phyloP scores from a whole-genome alignment of 73 alveolate species.

The Diophrys appendiculata region DNA sequence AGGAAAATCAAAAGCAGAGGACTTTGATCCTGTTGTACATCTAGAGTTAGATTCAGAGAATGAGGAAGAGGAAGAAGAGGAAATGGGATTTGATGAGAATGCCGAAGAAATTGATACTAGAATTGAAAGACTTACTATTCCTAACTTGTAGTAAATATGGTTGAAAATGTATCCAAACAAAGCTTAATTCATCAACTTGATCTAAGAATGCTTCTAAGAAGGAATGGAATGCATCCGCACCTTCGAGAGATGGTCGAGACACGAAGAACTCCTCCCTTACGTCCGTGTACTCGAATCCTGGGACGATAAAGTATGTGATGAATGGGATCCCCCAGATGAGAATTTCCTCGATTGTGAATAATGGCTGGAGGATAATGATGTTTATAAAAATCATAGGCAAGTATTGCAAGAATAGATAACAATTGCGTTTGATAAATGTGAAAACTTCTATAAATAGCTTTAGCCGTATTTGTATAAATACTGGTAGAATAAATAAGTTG shows the following conservation, averaged over 20 bases:
- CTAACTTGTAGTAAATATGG: constrained; percentile 43
- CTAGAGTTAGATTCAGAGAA: constrained; percentile 51
- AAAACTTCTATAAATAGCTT: constrained; percentile 14
- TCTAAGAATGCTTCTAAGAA: constrained; percentile 45
- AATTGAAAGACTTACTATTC: constrained; percentile 15
- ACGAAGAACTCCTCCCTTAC: constrained; percentile 54
- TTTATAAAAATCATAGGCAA: constrained; percentile 19
- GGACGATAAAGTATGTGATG: constrained; percentile 90
- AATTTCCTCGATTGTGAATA: constrained; percentile 78
- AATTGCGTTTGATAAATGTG: constrained; percentile 36
- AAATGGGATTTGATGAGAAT: constrained; percentile 13
- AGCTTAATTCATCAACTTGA: constrained; percentile 30
- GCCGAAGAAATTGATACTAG: constrained; percentile 50
- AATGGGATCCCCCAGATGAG: constrained; percentile 92
- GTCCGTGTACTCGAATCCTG: constrained; percentile 59
- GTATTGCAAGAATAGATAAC: constrained; percentile 16
- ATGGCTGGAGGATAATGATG: constrained; percentile 70
- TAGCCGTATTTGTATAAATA: constrained; percentile 49
- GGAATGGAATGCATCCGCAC: constrained; percentile 47
- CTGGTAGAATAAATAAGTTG: constrained; percentile 47
- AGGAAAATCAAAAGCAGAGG: constrained; percentile 66
- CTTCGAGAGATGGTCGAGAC: constrained; percentile 66
- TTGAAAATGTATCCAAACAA: constrained; percentile 30
- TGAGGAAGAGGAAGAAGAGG: constrained; percentile 55
- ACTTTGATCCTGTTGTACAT: constrained; percentile 71